Percentiles rank a stretch among this genome's conserved stretches.
These are phyloP conservation scores for Pichia occidentalis DNA, from an alignment of 805 yeast genomes.

Conservation along the genomic window DNA sequence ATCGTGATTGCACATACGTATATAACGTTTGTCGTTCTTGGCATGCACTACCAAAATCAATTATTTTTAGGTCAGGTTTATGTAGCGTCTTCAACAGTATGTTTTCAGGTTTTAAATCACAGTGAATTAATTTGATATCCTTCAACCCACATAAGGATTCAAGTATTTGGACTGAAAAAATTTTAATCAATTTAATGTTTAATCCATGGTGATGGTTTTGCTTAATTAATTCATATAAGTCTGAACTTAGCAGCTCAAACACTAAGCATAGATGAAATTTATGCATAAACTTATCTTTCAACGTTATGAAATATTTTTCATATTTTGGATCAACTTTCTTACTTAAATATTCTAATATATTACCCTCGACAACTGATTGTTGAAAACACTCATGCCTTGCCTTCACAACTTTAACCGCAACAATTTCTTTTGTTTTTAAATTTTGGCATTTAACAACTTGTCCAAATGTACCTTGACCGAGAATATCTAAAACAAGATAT, in stretches of 20 bases:
- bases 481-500: conserved; percentile 79
- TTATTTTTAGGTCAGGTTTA: conserved; percentile 80
- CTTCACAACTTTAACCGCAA: conserved; percentile 92
- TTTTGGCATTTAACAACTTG: conserved; percentile 95
- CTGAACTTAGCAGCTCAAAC: conserved; percentile 82
- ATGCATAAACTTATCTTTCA: conserved; percentile 86
- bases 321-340: conserved; percentile 62
- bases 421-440: conserved; percentile 66
- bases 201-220: conserved; percentile 93
- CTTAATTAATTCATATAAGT: conserved; percentile 81
- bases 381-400: conserved; percentile 86
- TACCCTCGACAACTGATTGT: conserved; percentile 87
- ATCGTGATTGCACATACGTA: conserved; percentile 87
- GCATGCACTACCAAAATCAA: conserved; percentile 95
- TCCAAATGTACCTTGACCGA: conserved; percentile 98
- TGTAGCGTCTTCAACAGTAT: conserved; percentile 75
- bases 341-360: conserved; percentile 75
- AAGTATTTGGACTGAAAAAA: conserved; percentile 71
- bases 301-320: conserved; percentile 65
- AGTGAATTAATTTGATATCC: conserved; percentile 80
- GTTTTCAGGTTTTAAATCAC: conserved; percentile 96
- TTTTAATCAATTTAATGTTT: conserved; percentile 68
- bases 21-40: conserved; percentile 84
- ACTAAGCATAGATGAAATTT: conserved; percentile 90
- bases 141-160: conserved; percentile 78